Evolutionary conservation across 116 monocot genomes (phyloP), one percentile per base, ranked within the genome.

Genomic region (Trichopus zeylanicus): DNA sequence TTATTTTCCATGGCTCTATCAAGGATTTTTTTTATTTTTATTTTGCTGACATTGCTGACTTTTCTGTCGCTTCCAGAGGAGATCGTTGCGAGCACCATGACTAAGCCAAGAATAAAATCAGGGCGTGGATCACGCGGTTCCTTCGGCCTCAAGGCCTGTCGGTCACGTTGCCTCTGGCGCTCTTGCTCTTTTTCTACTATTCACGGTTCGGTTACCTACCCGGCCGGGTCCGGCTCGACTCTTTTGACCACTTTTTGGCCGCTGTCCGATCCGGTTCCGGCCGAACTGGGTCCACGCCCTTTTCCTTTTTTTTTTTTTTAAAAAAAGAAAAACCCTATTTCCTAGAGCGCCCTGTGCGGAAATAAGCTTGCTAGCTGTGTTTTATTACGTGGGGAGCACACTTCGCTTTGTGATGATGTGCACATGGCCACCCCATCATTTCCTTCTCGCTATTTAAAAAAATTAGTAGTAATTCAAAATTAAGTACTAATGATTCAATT

Each of bases 371-470:
- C 18, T 13, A 59, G 39, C 39, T 59, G 39, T 42, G 42, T 16
- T 42, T 24, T 56, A 15, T 30, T 59, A 59, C 59, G 59, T 59
- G 59, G 26, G 59, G 34, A 23, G 59, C 59, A 42, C 42, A 42
- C n/a, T n/a, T 42, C 13, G 42, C 42, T 42, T 13, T 42, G 13
- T n/a, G n/a, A n/a, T n/a, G n/a, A n/a, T n/a, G n/a, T n/a, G n/a
- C n/a, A n/a, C n/a, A n/a, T n/a, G n/a, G n/a, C n/a, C n/a, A n/a
- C n/a, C n/a, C n/a, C n/a, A n/a, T n/a, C n/a, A n/a, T n/a, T n/a
- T n/a, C n/a, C n/a, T n/a, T n/a, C n/a, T n/a, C n/a, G n/a, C n/a
- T n/a, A n/a, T n/a, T n/a, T n/a, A n/a, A n/a, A n/a, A n/a, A n/a
- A n/a, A n/a, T n/a, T n/a, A n/a, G n/a, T n/a, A n/a, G n/a, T n/a